Percentiles rank a stretch among this genome's conserved stretches.
phyloP scores from a whole-genome alignment of 2,329 filamentous ascomycete genomes.

The Neonectria sp. region DNA sequence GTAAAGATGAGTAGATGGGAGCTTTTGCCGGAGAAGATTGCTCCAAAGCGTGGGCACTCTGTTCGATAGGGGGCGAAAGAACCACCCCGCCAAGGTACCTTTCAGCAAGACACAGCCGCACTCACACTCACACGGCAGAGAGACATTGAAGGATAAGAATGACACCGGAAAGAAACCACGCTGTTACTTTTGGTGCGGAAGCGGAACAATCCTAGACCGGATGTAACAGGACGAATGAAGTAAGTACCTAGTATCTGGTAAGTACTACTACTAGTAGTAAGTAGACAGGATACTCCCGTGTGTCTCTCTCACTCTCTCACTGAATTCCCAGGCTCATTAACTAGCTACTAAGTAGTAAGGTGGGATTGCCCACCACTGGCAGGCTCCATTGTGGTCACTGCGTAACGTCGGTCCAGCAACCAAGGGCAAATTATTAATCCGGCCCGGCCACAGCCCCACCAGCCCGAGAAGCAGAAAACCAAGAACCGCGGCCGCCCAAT shows the following conservation, averaged over 20 bases:
- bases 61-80: not conserved
- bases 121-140: not conserved
- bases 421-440: conserved; percentile 49
- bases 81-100: not conserved
- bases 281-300: not conserved
- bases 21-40: not conserved
- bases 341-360: too few species aligned
- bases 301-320: not conserved
- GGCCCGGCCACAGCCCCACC: conserved; percentile 27
- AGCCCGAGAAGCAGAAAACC: conserved; percentile 35
- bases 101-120: not conserved
- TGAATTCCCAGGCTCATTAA: not conserved
- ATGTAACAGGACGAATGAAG: too few species aligned
- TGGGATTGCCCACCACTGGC: not conserved
- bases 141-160: not conserved
- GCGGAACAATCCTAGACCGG: too few species aligned
- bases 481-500: conserved; percentile 15
- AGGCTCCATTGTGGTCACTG: not conserved
- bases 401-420: not conserved
- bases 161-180: not conserved
- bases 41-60: not conserved
- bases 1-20: not conserved
- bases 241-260: too few species aligned
- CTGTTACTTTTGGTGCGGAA: not conserved
- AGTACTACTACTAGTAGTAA: too few species aligned